Conservation (phyloP, 495 filamentous ascomycete genomes). For the Paragyromitra xinjiangensis region DNA sequence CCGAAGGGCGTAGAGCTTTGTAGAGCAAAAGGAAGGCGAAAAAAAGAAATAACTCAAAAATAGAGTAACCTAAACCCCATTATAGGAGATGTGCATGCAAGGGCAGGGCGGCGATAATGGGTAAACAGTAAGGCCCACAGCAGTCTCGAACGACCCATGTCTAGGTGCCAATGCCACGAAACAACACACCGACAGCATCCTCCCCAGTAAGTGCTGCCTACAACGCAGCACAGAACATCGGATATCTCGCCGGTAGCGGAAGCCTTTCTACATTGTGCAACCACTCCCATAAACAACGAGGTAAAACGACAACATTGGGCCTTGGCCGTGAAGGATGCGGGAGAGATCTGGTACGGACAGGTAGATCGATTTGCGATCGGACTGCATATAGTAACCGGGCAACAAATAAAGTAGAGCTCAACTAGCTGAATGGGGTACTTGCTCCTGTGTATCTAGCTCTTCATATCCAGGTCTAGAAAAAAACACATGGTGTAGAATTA, state of each 20-base stretch:
- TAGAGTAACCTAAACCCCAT: constrained; percentile 3
- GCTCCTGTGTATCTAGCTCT: constrained; percentile 6
- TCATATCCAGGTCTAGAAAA: constrained; percentile 14
- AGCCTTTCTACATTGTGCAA: constrained; percentile 3
- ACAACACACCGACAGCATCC: neutral
- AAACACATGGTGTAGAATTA: constrained; percentile 12
- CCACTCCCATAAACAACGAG: constrained; percentile 11
- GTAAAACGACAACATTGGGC: neutral
- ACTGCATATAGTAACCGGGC: constrained; percentile 38
- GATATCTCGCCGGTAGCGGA: constrained; percentile 23
- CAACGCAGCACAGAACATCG: constrained; percentile 2
- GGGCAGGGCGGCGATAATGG: constrained; percentile 23
- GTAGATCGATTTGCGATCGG: constrained; percentile 50
- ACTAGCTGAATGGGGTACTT: constrained; percentile 3
- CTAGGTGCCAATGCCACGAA: constrained; percentile 11
- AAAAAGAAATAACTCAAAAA: constrained; percentile 28
- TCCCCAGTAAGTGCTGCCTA: neutral
- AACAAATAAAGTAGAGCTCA: neutral
- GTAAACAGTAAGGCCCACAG: constrained; percentile 8
- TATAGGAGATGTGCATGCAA: constrained; percentile 23
- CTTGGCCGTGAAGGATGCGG: constrained; percentile 4
- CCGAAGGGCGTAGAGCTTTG: neutral
- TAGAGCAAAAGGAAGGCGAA: neutral
- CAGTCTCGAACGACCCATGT: constrained; percentile 20
- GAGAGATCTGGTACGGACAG: constrained; percentile 30